These are phyloP conservation scores for Urochloa ruziziensis DNA, from an alignment of 176 grass and related monocot genomes.

Conservation along the genomic window DNA sequence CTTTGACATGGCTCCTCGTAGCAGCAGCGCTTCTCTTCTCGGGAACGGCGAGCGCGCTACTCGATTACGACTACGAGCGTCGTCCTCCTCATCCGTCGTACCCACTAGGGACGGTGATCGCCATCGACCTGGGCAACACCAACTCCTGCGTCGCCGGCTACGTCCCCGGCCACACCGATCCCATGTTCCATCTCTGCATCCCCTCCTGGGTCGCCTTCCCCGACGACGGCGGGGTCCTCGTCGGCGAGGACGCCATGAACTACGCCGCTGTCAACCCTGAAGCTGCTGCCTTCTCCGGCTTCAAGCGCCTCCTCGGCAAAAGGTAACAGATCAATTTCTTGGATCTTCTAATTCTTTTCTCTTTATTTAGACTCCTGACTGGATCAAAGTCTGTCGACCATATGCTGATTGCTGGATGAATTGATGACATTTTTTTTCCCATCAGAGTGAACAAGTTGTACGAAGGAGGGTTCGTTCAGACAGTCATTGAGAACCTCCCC, in stretches of 20 bases:
- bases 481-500: background rate
- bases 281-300: background rate
- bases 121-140: slow-evolving; percentile 21
- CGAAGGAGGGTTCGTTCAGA: background rate
- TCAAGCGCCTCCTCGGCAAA: slow-evolving; percentile 13
- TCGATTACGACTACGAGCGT: too few relatives aligned
- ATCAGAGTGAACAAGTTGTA: background rate
- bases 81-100: background rate
- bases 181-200: slow-evolving; percentile 19
- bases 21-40: too few relatives aligned
- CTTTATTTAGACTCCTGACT: too few relatives aligned
- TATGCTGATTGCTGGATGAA: too few relatives aligned
- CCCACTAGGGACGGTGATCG: background rate
- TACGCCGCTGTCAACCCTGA: background rate
- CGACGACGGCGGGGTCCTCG: background rate
- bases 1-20: too few relatives aligned
- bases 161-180: background rate
- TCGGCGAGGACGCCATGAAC: slow-evolving; percentile 14
- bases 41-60: too few relatives aligned
- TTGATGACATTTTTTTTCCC: too few relatives aligned
- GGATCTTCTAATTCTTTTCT: too few relatives aligned
- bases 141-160: slow-evolving; percentile 20
- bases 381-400: too few relatives aligned
- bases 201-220: slow-evolving; percentile 3
- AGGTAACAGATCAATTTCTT: background rate